Conservation (phyloP, 441 rosid species). For the Adansonia grandidieri region DNA sequence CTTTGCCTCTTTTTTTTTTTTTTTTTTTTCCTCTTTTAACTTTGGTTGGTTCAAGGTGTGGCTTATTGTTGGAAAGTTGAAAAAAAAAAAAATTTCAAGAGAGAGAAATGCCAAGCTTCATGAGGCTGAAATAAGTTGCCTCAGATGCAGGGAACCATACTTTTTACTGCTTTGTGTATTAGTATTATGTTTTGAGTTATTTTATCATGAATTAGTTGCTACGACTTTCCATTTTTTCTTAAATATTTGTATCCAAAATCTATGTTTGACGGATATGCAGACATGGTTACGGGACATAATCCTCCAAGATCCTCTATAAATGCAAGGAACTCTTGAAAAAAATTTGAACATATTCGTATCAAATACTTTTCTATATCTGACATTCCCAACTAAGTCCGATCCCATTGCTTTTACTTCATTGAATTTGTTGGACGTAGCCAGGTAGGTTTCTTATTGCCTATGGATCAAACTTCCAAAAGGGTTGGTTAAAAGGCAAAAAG, state of each 20-base stretch:
- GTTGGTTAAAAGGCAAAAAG: constrained; percentile 1
- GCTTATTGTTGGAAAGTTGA: constrained; percentile 9
- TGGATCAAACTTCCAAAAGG: constrained; percentile 18
- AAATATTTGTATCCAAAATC: too few relatives aligned
- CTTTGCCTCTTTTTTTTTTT: constrained; percentile 11
- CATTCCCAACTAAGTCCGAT: background rate
- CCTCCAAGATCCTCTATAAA: too few relatives aligned
- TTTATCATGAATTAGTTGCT: constrained; percentile 29
- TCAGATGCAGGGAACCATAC: constrained; percentile 50
- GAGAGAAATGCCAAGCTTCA: constrained; percentile 31
- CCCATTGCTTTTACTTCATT: constrained; percentile 29
- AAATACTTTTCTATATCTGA: too few relatives aligned
- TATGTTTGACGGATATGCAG: too few relatives aligned
- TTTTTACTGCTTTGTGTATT: constrained; percentile 32
- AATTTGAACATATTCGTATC: too few relatives aligned
- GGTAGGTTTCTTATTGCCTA: constrained; percentile 14
- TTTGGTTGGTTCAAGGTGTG: constrained; percentile 15
- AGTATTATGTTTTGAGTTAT: constrained; percentile 15
- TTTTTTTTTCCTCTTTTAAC: constrained; percentile 42
- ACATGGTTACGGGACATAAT: too few relatives aligned
- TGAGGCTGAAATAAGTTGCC: constrained; percentile 58
- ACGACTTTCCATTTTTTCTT: too few relatives aligned
- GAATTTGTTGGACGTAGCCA: background rate
- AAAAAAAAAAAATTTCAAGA: constrained; percentile 37
- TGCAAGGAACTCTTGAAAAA: too few relatives aligned